These are phyloP conservation scores for Trametes elegans DNA, from an alignment of 768 basidiomycete species.

Conservation along the genomic window DNA sequence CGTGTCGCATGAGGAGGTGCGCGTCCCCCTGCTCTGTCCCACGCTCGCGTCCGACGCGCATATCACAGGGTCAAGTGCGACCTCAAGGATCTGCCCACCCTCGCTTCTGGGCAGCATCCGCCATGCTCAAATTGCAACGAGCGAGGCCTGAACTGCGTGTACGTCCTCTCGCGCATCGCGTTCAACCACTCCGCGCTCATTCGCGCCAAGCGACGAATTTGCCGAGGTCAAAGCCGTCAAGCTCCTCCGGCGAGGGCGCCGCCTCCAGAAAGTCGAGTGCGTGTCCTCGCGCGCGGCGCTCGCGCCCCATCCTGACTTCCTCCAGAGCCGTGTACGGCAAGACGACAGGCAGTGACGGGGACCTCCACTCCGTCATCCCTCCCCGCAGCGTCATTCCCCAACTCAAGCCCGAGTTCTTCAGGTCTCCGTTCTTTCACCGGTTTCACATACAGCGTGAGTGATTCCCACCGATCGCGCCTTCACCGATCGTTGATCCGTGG, in stretches of 20 bases:
- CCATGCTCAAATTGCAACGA: constrained; percentile 90
- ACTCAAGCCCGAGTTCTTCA: constrained; percentile 77
- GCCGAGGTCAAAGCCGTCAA: constrained; percentile 91
- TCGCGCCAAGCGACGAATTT: constrained; percentile 73
- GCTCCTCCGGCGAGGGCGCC: constrained; percentile 72
- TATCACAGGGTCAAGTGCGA: constrained; percentile 81
- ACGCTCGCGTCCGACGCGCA: not conserved
- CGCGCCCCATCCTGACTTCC: constrained; percentile 4
- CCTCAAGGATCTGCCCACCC: constrained; percentile 75
- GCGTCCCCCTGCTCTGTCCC: constrained; percentile 21
- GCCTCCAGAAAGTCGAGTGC: constrained; percentile 82
- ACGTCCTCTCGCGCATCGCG: constrained; percentile 35
- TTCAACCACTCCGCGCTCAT: constrained; percentile 9
- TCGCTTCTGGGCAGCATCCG: constrained; percentile 39
- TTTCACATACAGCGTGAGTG: constrained; percentile 81
- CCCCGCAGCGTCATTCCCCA: constrained; percentile 62
- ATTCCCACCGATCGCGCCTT: not conserved
- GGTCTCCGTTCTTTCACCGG: constrained; percentile 80
- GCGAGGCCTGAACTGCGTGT: constrained; percentile 92
- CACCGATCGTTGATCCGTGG: constrained; percentile 7
- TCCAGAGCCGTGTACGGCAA: constrained; percentile 78
- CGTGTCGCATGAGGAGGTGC: constrained; percentile 86
- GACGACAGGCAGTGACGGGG: constrained; percentile 44
- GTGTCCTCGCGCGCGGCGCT: constrained; percentile 29
- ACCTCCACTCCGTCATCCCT: constrained; percentile 35